Evolutionary conservation across 257 asterid species (phyloP).

Genomic region (Solanum microdontum): DNA sequence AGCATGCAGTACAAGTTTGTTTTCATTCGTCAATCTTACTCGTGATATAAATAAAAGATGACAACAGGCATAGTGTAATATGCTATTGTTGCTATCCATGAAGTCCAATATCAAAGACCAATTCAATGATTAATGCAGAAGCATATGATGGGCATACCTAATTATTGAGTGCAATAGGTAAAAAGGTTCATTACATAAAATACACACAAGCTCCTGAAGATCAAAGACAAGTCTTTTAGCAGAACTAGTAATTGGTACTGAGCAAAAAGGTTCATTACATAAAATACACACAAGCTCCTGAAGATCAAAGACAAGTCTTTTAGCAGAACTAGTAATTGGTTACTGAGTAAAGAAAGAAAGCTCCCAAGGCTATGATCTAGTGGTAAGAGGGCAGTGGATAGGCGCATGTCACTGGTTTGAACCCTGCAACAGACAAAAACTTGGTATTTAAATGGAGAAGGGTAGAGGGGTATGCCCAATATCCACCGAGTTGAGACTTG

Average conservation of each 20-base stretch:
- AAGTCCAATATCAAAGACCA: neutral
- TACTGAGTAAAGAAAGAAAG: neutral
- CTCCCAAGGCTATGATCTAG: neutral
- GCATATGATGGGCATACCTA: neutral
- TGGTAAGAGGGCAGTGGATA: neutral
- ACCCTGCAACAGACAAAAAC: neutral
- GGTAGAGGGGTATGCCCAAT: neutral
- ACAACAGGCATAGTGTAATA: neutral
- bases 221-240: neutral
- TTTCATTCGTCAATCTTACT: neutral
- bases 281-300: neutral
- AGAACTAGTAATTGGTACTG: neutral
- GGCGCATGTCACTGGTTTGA: neutral
- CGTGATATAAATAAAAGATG: neutral
- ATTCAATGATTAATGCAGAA: neutral
- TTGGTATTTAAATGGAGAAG: neutral
- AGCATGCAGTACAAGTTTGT: neutral
- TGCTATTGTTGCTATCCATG: neutral
- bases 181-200: neutral
- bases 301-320: neutral
- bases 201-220: neutral
- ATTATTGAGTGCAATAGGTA: neutral
- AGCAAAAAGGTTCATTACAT: neutral
- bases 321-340: neutral
- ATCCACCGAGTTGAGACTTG: neutral